Base-by-base conservation (phyloP, 2,329 filamentous ascomycete species). In the Colletotrichum sp. region DNA sequence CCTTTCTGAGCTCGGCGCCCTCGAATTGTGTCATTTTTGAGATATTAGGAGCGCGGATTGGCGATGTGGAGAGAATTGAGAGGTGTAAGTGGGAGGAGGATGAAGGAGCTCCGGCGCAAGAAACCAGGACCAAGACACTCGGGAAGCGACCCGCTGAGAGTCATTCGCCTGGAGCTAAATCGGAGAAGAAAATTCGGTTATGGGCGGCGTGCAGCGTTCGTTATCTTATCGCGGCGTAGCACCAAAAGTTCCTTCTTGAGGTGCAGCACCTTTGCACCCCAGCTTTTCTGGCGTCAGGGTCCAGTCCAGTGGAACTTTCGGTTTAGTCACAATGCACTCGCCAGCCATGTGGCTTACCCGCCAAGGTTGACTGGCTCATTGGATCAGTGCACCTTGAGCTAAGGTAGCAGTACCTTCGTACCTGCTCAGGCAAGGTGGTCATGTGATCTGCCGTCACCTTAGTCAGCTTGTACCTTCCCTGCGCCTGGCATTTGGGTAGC, bases 1-100 rank as follows among this genome's bases (percentile, higher is more conserved):
- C 82, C 75, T 83, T 85, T 74, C 80, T 82, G 36, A 82, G 75
- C 69, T 80, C 77, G 57, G 75, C 77, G 36, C 77, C 80, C 71
- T 82, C 80, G 64, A 78, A 78, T 71, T 80, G 79, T 43, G 81
- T 80, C 83, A 84, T 84, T 77, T 75, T 71, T 75, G 8, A 26
- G 77, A 13, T 10, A 30, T 32, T 43, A 30, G 28, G 34, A 32
- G 70, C 26, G 18, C 30, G 24, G 52, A 26, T 36, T 48, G 32
- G 32, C 18, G n/a, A 43, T 36, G 28, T 32, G 57, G 72, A 36
- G 48, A 68, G 79, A 82, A 71, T 81, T 80, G 74, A 78, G 15
- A 60, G 38, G 63, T 48, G 77, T 75, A 26, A 36, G 55, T 38
- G 74, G 55, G 36, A 74, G 55, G 55, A 38, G n/a, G 60, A 43